Evolutionary conservation across 345 rosid species (phyloP), one percentile per base, ranked within the genome.

Genomic region (Odontarrhena argentea): DNA sequence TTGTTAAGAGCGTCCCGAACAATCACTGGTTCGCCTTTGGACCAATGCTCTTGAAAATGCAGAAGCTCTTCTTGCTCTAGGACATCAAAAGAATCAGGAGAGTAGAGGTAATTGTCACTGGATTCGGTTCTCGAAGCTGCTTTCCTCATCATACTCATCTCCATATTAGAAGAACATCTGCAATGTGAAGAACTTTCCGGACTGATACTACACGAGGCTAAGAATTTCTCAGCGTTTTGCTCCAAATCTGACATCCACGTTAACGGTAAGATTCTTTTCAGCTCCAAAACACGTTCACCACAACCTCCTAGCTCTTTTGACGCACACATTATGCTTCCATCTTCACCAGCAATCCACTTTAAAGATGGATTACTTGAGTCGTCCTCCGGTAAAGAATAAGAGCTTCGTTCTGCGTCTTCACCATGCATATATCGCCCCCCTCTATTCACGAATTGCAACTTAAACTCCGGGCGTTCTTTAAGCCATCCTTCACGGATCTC

Each of bases 21-120:
- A 7, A 91, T 86, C 59, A 94, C 82, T 0, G 97, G 99, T 68
- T 94, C 91, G 8, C 99, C 97, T 74, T 76, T 88, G 43, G 74
- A 68, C 97, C 97, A 91, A 60, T 82, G 89, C 36, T 69, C 74
- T 75, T 78, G 91, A 63, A 94, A 94, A 74, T 67, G 57, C 5
- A 45, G 37, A 79, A 91, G 81, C 47, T 75, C 82, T 48, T 74
- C 80, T 68, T 66, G 73, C 52, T 73, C 73, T 52, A 68, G 62
- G 65, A 76, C 79, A 25, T 71, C 85, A 25, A 42, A 58, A 58
- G 76, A 77, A 47, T 80, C 58, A 32, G 99, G 89, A 67, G 70
- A 87, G 56, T 82, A 91, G 67, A 94, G 77, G 70, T 69, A 65
- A 57, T 87, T 88, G 60, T 86, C 97, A 9, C 69, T 53, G 8